Conservation (phyloP, 2,329 filamentous ascomycete species). For the Rugonectria rugulosa region DNA sequence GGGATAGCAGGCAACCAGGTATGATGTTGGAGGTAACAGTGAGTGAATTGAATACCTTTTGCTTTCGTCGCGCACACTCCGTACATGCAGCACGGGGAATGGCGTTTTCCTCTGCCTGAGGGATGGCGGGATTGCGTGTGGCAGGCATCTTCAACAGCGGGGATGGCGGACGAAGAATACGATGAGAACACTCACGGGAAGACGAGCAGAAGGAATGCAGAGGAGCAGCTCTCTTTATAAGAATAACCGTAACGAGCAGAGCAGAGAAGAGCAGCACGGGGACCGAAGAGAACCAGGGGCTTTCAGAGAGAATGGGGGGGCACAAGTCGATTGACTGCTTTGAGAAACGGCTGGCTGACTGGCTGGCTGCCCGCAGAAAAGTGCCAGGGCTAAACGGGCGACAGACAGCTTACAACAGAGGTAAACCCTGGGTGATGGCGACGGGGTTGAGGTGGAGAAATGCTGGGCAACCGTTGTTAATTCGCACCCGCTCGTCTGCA, state of each 20-base stretch:
- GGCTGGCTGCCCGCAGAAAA: slow-evolving; percentile 9
- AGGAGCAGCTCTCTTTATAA: background rate
- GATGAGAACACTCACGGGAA: too few species aligned
- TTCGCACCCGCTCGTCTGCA: slow-evolving; percentile 33
- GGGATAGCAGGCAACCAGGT: background rate
- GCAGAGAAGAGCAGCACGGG: background rate
- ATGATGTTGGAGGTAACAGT: background rate
- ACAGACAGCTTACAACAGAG: slow-evolving; percentile 3
- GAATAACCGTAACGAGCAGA: background rate
- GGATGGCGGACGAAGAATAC: background rate
- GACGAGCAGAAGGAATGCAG: too few species aligned
- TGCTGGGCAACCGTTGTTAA: slow-evolving; percentile 29
- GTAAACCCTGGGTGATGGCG: slow-evolving; percentile 24
- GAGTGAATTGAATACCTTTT: slow-evolving; percentile 41
- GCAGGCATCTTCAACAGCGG: background rate
- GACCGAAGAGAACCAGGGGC: background rate
- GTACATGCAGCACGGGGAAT: slow-evolving; percentile 49
- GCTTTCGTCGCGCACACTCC: slow-evolving; percentile 51
- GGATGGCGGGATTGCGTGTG: background rate
- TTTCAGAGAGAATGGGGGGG: background rate
- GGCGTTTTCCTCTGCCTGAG: slow-evolving; percentile 26
- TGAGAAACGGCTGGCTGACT: slow-evolving; percentile 8
- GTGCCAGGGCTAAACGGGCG: slow-evolving; percentile 11
- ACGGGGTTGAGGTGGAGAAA: slow-evolving; percentile 33
- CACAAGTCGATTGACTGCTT: background rate